Evolutionary conservation across 352 stramenopile genomes (phyloP).

Genomic region (Elongisporangium undulatum): DNA sequence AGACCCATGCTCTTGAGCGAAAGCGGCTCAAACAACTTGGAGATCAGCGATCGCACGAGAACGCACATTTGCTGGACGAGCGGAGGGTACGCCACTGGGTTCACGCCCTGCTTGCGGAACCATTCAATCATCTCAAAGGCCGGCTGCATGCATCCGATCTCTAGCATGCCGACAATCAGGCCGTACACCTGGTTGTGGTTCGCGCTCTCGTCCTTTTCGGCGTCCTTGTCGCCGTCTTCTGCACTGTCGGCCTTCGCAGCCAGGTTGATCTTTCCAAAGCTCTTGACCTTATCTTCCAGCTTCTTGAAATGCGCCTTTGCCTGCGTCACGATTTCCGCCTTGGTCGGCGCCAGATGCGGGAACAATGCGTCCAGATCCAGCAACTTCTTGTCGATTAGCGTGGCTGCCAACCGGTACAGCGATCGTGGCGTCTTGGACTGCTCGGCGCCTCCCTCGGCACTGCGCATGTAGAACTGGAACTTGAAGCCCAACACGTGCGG

Average conservation of each 20-base stretch:
- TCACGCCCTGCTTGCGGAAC: conserved; percentile 62
- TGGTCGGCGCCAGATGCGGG: conserved; percentile 70
- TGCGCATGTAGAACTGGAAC: conserved; percentile 87
- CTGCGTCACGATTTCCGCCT: conserved; percentile 48
- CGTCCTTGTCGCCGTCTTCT: conserved; percentile 15
- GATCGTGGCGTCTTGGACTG: conserved; percentile 46
- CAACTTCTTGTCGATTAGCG: conserved; percentile 78
- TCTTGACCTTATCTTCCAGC: conserved; percentile 50
- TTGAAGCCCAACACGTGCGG: conserved; percentile 93
- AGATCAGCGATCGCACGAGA: conserved; percentile 64
- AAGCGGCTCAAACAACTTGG: conserved; percentile 43
- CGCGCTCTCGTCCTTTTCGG: conserved; percentile 18
- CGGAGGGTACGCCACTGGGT: conserved; percentile 62
- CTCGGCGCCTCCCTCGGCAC: conserved; percentile 18
- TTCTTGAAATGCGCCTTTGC: conserved; percentile 34
- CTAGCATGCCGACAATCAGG: conserved; percentile 74
- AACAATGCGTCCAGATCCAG: conserved; percentile 75
- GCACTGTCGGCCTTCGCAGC: conserved; percentile 23
- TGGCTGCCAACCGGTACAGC: conserved; percentile 86
- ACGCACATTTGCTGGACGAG: conserved; percentile 59
- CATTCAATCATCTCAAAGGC: conserved; percentile 81
- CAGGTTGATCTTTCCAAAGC: conserved; percentile 76
- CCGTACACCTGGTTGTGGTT: conserved; percentile 78
- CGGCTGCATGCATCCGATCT: conserved; percentile 55
- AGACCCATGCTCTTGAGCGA: conserved; percentile 54